phyloP scores from a whole-genome alignment of 495 filamentous ascomycete species.

The Neurospora pannonica region DNA sequence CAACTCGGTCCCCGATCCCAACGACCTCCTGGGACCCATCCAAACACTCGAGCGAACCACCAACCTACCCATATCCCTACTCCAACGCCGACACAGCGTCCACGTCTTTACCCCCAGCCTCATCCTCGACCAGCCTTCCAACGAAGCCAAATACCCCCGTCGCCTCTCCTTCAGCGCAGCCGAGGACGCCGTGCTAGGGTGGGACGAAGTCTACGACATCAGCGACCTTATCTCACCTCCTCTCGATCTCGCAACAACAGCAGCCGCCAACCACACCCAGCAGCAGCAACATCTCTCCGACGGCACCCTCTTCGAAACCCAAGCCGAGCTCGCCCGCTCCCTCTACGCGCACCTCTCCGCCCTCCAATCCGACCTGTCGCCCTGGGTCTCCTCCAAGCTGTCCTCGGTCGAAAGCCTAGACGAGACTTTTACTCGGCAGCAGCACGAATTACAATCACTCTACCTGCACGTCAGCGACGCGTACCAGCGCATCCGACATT shows the following conservation, averaged over 20 bases:
- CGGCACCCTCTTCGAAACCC: constrained; percentile 4
- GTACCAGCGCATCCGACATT: constrained; percentile 54
- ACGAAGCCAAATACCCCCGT: constrained; percentile 60
- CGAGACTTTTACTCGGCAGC: constrained; percentile 47
- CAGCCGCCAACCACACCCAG: not conserved
- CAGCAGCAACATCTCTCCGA: not conserved
- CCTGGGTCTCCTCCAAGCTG: constrained; percentile 62
- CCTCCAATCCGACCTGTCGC: constrained; percentile 41
- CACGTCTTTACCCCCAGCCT: not conserved
- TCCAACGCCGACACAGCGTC: constrained; percentile 42
- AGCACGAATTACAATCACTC: constrained; percentile 55
- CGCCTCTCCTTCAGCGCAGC: constrained; percentile 82
- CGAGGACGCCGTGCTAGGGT: constrained; percentile 75
- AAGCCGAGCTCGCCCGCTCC: constrained; percentile 49
- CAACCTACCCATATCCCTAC: constrained; percentile 11
- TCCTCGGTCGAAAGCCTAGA: constrained; percentile 53
- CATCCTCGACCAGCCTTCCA: constrained; percentile 21
- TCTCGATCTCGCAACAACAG: constrained; percentile 25
- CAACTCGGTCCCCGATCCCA: constrained; percentile 34
- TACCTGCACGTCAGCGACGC: constrained; percentile 59
- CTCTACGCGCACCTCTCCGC: constrained; percentile 42
- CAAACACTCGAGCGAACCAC: constrained; percentile 26
- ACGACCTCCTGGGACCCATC: constrained; percentile 31
- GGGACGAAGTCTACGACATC: constrained; percentile 43
- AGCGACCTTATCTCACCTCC: constrained; percentile 16